A percentile compares a stretch with the other conserved stretches of the same genome.
These are phyloP conservation scores for Brassica rapa DNA, from an alignment of 345 rosid genomes.

Conservation along the genomic window DNA sequence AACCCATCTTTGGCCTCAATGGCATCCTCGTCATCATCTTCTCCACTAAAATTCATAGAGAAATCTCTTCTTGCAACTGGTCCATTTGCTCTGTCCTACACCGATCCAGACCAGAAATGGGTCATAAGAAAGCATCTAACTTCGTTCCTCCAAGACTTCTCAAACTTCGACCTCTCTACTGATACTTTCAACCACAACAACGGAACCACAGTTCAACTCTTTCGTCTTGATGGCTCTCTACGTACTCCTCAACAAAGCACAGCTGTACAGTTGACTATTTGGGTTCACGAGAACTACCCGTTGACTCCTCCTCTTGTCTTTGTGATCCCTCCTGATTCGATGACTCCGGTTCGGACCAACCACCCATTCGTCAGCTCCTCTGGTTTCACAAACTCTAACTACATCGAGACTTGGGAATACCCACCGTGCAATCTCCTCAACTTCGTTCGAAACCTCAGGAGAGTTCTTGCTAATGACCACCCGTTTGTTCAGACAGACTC, in stretches of 20 bases:
- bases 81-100: constrained; percentile 57
- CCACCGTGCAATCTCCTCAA: constrained; percentile 51
- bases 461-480: constrained; percentile 56
- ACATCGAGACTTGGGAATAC: constrained; percentile 55
- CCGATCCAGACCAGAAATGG: constrained; percentile 64
- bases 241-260: constrained; percentile 25
- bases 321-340: constrained; percentile 26
- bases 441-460: constrained; percentile 52
- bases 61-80: constrained; percentile 51
- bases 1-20: constrained; percentile 19
- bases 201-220: constrained; percentile 59
- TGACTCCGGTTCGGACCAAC: constrained; percentile 38
- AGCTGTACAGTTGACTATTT: constrained; percentile 47
- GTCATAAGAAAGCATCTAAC: constrained; percentile 59
- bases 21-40: constrained; percentile 25
- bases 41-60: constrained; percentile 57
- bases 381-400: constrained; percentile 51
- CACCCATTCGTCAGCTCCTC: constrained; percentile 67
- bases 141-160: constrained; percentile 55
- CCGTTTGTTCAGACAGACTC: constrained; percentile 43
- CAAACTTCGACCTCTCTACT: constrained; percentile 46
- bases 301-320: constrained; percentile 56
- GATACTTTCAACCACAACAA: constrained; percentile 58
- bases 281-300: constrained; percentile 77
- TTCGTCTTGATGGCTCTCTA: constrained; percentile 50